Percentiles rank a stretch among this genome's conserved stretches.
Evolutionary conservation across 2,329 filamentous ascomycete species (phyloP).

Genomic region (Cercospora zeae-maydis): DNA sequence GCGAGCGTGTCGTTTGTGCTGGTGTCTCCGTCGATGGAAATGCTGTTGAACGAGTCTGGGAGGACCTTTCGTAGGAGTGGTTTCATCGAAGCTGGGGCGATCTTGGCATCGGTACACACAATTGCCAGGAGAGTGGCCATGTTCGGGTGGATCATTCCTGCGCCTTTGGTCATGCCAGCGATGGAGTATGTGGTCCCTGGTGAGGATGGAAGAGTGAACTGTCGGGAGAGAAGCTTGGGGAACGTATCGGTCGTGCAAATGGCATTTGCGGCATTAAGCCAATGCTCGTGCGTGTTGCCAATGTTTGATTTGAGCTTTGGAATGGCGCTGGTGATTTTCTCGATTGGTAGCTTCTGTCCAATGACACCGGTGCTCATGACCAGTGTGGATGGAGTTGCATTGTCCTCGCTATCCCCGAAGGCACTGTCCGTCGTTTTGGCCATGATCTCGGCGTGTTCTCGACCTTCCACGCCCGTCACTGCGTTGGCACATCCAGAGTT

Average conservation of each 20-base stretch:
- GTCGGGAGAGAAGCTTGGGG: slow-evolving; percentile 84
- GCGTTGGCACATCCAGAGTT: slow-evolving; percentile 98
- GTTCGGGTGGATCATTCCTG: slow-evolving; percentile 98
- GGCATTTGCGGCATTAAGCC: slow-evolving; percentile 79
- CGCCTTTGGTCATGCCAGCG: slow-evolving; percentile 94
- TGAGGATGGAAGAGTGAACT: slow-evolving; percentile 79
- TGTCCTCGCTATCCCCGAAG: slow-evolving; percentile 41
- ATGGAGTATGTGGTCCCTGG: slow-evolving; percentile 73
- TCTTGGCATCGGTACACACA: slow-evolving; percentile 84
- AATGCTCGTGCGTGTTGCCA: slow-evolving; percentile 74
- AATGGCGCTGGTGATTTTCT: slow-evolving; percentile 81
- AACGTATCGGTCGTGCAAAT: slow-evolving; percentile 99
- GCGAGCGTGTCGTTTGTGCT: slow-evolving; percentile 96
- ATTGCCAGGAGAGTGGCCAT: slow-evolving; percentile 95
- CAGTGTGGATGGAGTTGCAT: slow-evolving; percentile 28
- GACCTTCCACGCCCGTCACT: slow-evolving; percentile 83
- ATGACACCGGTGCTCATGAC: slow-evolving; percentile 92
- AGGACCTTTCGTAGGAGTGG: slow-evolving; percentile 68
- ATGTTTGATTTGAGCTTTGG: slow-evolving; percentile 70
- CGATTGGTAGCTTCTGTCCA: slow-evolving; percentile 85
- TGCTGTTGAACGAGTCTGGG: slow-evolving; percentile 88
- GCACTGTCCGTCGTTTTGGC: slow-evolving; percentile 69
- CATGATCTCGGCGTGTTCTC: slow-evolving; percentile 87
- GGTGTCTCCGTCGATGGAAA: slow-evolving; percentile 94
- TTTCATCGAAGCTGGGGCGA: slow-evolving; percentile 66